These are phyloP conservation scores for Populus hybrid DNA, from an alignment of 441 rosid genomes.

Conservation along the genomic window DNA sequence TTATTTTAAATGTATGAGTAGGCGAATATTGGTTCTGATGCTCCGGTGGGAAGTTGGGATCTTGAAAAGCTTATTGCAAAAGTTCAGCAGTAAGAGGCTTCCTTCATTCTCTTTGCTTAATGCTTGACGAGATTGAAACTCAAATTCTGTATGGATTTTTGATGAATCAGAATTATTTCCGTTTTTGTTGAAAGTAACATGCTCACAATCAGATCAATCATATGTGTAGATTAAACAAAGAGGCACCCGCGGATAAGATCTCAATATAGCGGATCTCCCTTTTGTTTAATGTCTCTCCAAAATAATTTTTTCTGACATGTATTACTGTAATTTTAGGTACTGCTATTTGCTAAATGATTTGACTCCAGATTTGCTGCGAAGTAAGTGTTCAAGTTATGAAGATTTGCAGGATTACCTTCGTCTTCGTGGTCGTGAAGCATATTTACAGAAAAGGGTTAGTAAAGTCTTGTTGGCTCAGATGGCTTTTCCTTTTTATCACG, in stretches of 20 bases:
- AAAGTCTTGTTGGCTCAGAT: neutral
- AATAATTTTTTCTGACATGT: slow-evolving; percentile 13
- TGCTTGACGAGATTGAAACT: neutral
- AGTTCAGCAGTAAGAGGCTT: slow-evolving; percentile 74
- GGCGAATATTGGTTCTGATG: slow-evolving; percentile 91
- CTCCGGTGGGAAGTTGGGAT: slow-evolving; percentile 83
- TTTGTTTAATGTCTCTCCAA: slow-evolving; percentile 4
- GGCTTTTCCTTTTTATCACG: slow-evolving; percentile 5
- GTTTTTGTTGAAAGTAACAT: neutral
- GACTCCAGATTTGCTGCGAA: slow-evolving; percentile 67
- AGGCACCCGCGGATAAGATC: neutral
- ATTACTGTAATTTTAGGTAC: slow-evolving; percentile 49
- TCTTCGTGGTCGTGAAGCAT: slow-evolving; percentile 85
- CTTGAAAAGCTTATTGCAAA: slow-evolving; percentile 89
- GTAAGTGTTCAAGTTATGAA: slow-evolving; percentile 64
- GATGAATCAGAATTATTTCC: neutral
- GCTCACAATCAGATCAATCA: neutral
- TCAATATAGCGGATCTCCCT: neutral
- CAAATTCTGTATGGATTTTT: slow-evolving; percentile 4
- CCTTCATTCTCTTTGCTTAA: slow-evolving; percentile 16
- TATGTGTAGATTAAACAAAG: neutral
- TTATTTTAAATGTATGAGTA: slow-evolving; percentile 25
- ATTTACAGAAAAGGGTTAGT: slow-evolving; percentile 85
- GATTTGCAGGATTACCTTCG: slow-evolving; percentile 75
- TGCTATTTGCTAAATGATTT: slow-evolving; percentile 84